Conservation (phyloP, 164 flowering plant genomes). For the Tetrastigma voinierianum region DNA sequence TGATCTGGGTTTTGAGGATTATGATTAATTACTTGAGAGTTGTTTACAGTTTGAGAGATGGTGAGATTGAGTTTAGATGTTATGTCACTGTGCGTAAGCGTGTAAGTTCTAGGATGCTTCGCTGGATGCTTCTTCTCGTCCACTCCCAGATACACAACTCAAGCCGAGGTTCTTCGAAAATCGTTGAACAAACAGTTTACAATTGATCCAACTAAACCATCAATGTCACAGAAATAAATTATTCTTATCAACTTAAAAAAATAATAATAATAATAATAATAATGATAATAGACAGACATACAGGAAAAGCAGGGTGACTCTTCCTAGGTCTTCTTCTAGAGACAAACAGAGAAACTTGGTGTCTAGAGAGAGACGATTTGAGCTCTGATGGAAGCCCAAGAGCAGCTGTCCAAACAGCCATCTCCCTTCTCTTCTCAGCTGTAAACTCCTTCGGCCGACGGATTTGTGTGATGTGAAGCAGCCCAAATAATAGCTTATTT, state of each 20-base stretch:
- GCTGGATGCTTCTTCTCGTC: conserved; percentile 86
- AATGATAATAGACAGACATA: conserved; percentile 28
- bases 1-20: no score
- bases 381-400: conserved; percentile 38
- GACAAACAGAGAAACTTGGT: conserved; percentile 15
- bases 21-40: conserved; percentile 87
- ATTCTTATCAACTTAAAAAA: no score
- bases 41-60: conserved; percentile 80
- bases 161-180: conserved; percentile 87
- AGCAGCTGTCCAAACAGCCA: conserved; percentile 43
- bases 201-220: conserved; percentile 32
- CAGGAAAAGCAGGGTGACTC: conserved; percentile 36
- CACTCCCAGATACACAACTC: conserved; percentile 74
- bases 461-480: no score
- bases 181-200: conserved; percentile 83
- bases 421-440: conserved; percentile 9
- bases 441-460: no score
- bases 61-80: conserved; percentile 82
- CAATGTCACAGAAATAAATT: not conserved
- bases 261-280: no score
- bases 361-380: conserved; percentile 16
- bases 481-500: no score
- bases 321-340: conserved; percentile 31
- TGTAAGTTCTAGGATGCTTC: conserved; percentile 78
- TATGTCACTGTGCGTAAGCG: conserved; percentile 87